Evolutionary conservation across 306 rosid species (phyloP).

Genomic region (Casuarina glauca): DNA sequence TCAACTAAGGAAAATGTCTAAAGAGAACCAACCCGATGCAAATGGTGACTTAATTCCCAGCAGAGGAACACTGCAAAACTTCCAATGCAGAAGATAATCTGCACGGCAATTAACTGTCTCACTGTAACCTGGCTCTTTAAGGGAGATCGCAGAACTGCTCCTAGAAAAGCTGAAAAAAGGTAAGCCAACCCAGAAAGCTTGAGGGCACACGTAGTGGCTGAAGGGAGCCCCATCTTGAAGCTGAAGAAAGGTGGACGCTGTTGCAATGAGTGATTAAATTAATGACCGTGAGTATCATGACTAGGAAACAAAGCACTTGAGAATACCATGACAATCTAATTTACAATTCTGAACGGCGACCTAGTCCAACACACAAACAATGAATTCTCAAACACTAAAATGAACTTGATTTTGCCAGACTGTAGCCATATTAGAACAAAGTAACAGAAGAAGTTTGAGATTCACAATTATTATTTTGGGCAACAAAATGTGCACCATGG

Average conservation of each 20-base stretch:
- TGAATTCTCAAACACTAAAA: background rate
- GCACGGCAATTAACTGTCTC: slow-evolving; percentile 42
- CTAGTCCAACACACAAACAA: background rate
- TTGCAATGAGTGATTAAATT: slow-evolving; percentile 30
- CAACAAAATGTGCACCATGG: background rate
- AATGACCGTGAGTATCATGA: slow-evolving; percentile 12
- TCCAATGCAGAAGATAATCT: slow-evolving; percentile 48
- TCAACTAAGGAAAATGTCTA: slow-evolving; percentile 3
- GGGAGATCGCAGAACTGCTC: slow-evolving; percentile 51
- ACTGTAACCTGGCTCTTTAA: slow-evolving; percentile 38
- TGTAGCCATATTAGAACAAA: background rate
- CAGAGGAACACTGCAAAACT: slow-evolving; percentile 65
- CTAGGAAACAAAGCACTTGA: slow-evolving; percentile 7
- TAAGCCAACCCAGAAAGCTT: slow-evolving; percentile 65
- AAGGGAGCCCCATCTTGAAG: slow-evolving; percentile 89
- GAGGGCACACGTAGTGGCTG: slow-evolving; percentile 56
- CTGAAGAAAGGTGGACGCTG: slow-evolving; percentile 95
- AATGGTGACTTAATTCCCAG: slow-evolving; percentile 88
- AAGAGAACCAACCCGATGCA: slow-evolving; percentile 67
- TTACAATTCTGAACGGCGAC: background rate
- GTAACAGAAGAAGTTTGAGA: background rate
- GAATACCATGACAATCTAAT: background rate
- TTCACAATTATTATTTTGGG: background rate
- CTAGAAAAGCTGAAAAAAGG: slow-evolving; percentile 48
- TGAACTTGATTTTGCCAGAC: background rate